Conservation (phyloP, 768 basidiomycete genomes). For the Clitopilus hobsonii region DNA sequence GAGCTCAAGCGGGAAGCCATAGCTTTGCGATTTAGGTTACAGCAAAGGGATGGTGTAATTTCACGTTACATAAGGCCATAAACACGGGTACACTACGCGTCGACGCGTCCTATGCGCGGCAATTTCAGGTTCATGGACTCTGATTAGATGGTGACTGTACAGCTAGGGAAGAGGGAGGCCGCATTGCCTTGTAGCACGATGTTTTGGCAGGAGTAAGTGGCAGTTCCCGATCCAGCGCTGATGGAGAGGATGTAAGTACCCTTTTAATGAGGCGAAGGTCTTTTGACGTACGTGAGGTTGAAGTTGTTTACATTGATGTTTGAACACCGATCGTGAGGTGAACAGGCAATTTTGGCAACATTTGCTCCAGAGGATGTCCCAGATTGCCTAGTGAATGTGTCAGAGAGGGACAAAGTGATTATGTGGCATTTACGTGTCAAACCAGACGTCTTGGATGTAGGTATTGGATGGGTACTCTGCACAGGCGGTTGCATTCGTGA, state of each 20-base stretch:
- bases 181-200: slow-evolving; percentile 39
- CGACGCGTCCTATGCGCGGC: background rate
- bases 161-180: slow-evolving; percentile 39
- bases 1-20: background rate
- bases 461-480: slow-evolving; percentile 52
- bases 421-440: slow-evolving; percentile 34
- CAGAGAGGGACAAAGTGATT: background rate
- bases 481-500: slow-evolving; percentile 42
- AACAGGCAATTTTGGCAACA: slow-evolving; percentile 54
- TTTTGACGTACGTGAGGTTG: slow-evolving; percentile 39
- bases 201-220: slow-evolving; percentile 51
- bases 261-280: no score
- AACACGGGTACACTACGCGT: slow-evolving; percentile 7
- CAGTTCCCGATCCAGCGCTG: slow-evolving; percentile 27
- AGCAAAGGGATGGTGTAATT: background rate
- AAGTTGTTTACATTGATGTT: slow-evolving; percentile 43
- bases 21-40: background rate
- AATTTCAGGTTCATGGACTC: background rate
- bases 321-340: slow-evolving; percentile 46
- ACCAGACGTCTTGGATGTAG: slow-evolving; percentile 53
- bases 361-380: slow-evolving; percentile 51
- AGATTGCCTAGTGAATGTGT: slow-evolving; percentile 36
- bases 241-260: background rate
- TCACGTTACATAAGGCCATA: slow-evolving; percentile 1
- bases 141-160: slow-evolving; percentile 23